Evolutionary conservation across 176 grass and related monocot species (phyloP).

Genomic region (Aegilops bicornis): DNA sequence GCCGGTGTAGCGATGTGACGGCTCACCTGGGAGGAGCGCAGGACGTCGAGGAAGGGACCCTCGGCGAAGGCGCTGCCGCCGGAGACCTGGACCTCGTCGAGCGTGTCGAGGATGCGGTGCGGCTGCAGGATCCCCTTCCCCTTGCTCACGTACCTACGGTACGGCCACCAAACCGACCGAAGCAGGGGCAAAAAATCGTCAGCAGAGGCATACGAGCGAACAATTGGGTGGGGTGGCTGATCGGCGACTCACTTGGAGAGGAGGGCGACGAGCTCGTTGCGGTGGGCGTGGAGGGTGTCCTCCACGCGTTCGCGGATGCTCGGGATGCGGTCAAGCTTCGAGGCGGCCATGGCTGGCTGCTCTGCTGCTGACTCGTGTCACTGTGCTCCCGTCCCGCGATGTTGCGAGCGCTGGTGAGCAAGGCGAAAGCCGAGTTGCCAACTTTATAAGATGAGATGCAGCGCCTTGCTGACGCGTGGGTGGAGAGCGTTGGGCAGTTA

Average conservation of each 20-base stretch:
- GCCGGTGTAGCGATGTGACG: background rate
- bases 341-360: conserved; percentile 50
- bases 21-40: conserved; percentile 73
- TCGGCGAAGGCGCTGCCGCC: conserved; percentile 55
- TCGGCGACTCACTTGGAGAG: conserved; percentile 59
- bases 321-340: conserved; percentile 53
- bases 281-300: conserved; percentile 78
- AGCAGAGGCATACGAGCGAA: background rate
- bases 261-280: conserved; percentile 95
- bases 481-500: background rate
- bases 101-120: conserved; percentile 82
- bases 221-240: background rate
- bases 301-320: conserved; percentile 89
- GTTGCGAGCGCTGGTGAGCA: background rate
- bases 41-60: conserved; percentile 87
- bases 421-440: background rate
- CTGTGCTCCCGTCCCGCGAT: background rate
- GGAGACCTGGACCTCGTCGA: conserved; percentile 65
- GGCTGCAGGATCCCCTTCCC: conserved; percentile 95
- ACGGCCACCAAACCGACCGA: background rate
- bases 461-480: conserved; percentile 24
- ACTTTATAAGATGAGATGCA: conserved; percentile 4
- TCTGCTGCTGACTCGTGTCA: background rate
- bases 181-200: background rate
- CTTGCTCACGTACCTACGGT: conserved; percentile 74